Evolutionary conservation across 2,329 filamentous ascomycete genomes (phyloP).

Genomic region (Fonsecaea pedrosoi): DNA sequence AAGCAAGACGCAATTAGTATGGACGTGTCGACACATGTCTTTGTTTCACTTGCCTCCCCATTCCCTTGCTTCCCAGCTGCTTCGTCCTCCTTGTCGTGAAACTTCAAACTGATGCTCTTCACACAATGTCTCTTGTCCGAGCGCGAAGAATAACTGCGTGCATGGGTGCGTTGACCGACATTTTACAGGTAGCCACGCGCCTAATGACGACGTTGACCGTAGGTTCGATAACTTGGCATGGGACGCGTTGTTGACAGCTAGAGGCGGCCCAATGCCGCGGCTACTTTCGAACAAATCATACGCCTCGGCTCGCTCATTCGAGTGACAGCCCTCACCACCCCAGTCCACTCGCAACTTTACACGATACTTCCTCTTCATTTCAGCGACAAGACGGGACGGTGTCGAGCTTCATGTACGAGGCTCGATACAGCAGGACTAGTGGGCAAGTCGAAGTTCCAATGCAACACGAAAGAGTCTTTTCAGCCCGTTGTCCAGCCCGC

Average conservation of each 20-base stretch:
- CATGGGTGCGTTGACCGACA: too few species aligned
- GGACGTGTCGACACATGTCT: neutral
- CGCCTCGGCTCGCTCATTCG: too few species aligned
- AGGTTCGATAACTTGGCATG: too few species aligned
- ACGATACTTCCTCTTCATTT: neutral
- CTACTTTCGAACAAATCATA: too few species aligned
- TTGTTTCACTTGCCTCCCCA: constrained; percentile 32
- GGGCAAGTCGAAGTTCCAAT: neutral
- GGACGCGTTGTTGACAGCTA: too few species aligned
- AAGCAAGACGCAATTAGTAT: too few species aligned
- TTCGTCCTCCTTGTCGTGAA: constrained; percentile 68
- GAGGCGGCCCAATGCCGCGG: too few species aligned
- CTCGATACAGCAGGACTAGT: neutral
- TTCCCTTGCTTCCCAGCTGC: constrained; percentile 23
- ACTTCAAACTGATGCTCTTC: constrained; percentile 89
- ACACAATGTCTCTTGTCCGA: constrained; percentile 98
- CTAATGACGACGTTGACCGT: too few species aligned
- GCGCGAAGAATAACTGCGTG: constrained; percentile 56
- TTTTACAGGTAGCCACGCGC: too few species aligned
- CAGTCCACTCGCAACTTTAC: neutral
- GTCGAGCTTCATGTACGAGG: neutral
- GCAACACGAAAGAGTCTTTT: constrained; percentile 20
- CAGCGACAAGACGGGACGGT: neutral
- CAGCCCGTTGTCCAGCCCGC: constrained; percentile 20
- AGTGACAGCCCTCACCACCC: too few species aligned